phyloP scores from a whole-genome alignment of 192 early-diverging fungal genomes.

The Piromyces finnis region DNA sequence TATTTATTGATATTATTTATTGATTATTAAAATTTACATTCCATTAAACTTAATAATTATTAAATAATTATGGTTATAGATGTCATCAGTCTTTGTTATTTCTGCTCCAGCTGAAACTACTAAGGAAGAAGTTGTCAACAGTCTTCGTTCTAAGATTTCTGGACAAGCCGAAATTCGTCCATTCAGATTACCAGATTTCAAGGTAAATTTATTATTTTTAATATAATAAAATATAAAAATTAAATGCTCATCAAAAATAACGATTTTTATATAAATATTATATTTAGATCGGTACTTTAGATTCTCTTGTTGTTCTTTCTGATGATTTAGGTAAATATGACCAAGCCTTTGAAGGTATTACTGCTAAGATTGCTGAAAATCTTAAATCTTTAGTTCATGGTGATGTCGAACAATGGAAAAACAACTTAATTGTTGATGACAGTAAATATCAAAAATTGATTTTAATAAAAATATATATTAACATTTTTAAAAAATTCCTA shows the following conservation, averaged over 20 bases:
- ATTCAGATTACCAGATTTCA: conserved; percentile 79
- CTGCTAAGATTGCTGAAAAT: conserved; percentile 69
- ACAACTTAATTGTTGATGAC: conserved; percentile 54
- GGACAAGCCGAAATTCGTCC: conserved; percentile 58
- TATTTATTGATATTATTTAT: background rate
- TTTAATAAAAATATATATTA: no score
- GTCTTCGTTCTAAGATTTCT: conserved; percentile 18
- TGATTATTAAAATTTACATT: background rate
- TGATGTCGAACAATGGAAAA: conserved; percentile 40
- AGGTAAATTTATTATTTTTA: conserved; percentile 23
- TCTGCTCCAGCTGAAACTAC: conserved; percentile 81
- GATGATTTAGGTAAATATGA: conserved; percentile 89
- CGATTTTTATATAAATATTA: no score
- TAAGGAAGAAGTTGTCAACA: conserved; percentile 30
- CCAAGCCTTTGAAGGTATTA: conserved; percentile 46
- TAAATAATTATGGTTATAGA: background rate
- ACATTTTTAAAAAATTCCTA: no score
- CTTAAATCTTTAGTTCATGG: conserved; percentile 52
- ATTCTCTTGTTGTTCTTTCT: conserved; percentile 78
- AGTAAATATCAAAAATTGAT: conserved; percentile 47
- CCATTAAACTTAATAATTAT: background rate
- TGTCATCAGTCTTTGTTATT: conserved; percentile 17
- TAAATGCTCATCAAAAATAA: no score
- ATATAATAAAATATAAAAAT: no score
- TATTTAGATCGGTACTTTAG: conserved; percentile 79